Base-by-base conservation (phyloP, 805 yeast genomes). In the Spathaspora gorwiae region DNA sequence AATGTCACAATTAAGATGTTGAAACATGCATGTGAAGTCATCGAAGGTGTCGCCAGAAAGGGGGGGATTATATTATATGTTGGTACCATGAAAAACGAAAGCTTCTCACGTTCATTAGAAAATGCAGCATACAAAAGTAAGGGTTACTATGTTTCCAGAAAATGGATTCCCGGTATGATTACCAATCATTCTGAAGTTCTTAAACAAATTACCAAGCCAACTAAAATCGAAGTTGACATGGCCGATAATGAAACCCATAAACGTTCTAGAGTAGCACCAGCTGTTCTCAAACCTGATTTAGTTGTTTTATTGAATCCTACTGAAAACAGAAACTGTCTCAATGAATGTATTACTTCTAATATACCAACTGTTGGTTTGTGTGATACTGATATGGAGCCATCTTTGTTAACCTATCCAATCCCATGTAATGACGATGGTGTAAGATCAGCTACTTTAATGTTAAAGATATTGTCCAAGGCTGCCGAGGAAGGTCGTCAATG, bases 131-230 rank as follows among this genome's bases (percentile, higher is more conserved):
- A 72, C 39, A 78, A 95, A 53, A 72, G 83, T 45, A 75, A 80
- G 47, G 97, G 95, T 12, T 89, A 81, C 66, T 90, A 84, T 59
- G 90, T 94, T 15, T 74, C 85, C 19, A 76, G 81, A 39, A 81
- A 90, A 60, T 94, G 99, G 99, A 79, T 87, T 48, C 97, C 97
- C 2, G 99, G 99, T 53, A 86, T 95, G 24, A 75, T 94, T 53
- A 89, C 98, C 38, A 94, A 94, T 67, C 81, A 88, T 45, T 72
- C 82, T 29, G 86, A 81, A 59, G 81, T 85, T 19, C 81, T 80
- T 37, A 79, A 86, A 56, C 79, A 77, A 47, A 62, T 67, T 35
- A 56, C 49, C 27, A 67, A 65, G n/a, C 58, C 59, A 24, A 56
- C 53, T 31, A 61, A 57, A 42, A 52, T 63, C 6, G 95, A 88